Percentiles rank a stretch among this genome's conserved stretches.
phyloP scores from a whole-genome alignment of 2,329 filamentous ascomycete genomes.

The Penicillium vulpinum region DNA sequence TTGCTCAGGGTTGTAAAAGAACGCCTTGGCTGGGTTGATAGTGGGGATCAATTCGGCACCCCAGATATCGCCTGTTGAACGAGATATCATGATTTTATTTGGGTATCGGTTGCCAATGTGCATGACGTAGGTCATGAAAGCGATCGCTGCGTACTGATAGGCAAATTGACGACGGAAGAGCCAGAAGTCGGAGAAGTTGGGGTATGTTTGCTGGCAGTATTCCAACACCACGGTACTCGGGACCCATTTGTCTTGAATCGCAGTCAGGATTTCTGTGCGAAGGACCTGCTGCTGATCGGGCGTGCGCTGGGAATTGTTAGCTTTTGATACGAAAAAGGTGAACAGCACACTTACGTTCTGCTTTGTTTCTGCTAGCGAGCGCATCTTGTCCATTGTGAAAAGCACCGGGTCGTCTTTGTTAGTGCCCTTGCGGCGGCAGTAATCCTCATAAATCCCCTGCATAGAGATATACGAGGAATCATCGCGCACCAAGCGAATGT shows the following conservation, averaged over 20 bases:
- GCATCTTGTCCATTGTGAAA: conserved; percentile 92
- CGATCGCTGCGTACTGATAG: conserved; percentile 90
- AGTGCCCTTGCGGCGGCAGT: conserved; percentile 81
- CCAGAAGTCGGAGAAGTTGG: conserved; percentile 93
- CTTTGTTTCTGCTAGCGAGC: conserved; percentile 71
- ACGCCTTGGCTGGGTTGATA: conserved; percentile 79
- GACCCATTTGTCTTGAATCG: conserved; percentile 92
- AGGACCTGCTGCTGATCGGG: conserved; percentile 70
- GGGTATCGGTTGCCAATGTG: conserved; percentile 96
- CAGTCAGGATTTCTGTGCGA: conserved; percentile 86
- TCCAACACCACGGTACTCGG: conserved; percentile 77
- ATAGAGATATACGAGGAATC: conserved; percentile 91
- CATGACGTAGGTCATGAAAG: conserved; percentile 98
- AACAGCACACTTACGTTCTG: conserved; percentile 43
- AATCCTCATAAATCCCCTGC: conserved; percentile 94
- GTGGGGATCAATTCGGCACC: conserved; percentile 89
- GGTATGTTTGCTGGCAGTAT: conserved; percentile 86
- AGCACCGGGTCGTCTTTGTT: conserved; percentile 94
- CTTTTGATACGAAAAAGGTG: background rate
- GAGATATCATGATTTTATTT: conserved; percentile 89
- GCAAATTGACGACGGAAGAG: conserved; percentile 96
- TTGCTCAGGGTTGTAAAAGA: conserved; percentile 92
- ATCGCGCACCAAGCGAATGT: conserved; percentile 93
- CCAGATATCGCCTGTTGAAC: conserved; percentile 90
- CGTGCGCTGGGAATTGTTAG: conserved; percentile 44